These are phyloP conservation scores for Cantharellus cinnabarinus DNA, from an alignment of 768 basidiomycete species.

Conservation along the genomic window DNA sequence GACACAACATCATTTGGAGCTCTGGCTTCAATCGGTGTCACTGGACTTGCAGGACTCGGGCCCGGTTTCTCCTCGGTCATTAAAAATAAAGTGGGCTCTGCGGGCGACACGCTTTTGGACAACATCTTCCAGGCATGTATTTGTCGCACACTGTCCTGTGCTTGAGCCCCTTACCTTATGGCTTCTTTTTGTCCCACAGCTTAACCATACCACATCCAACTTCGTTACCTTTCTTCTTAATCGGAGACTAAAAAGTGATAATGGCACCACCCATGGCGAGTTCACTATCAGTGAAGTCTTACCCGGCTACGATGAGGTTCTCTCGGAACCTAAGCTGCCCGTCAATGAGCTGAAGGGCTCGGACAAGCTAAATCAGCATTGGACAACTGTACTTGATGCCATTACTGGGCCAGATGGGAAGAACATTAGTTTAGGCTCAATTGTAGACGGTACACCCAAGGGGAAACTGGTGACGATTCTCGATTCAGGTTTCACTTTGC, in stretches of 20 bases:
- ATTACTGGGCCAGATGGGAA: conserved; percentile 60
- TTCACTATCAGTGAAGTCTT: conserved; percentile 48
- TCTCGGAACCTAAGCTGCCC: conserved; percentile 35
- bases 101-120: conserved; percentile 40
- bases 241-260: conserved; percentile 16
- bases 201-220: conserved; percentile 33
- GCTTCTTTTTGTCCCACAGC: conserved; percentile 10
- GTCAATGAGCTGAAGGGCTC: conserved; percentile 26
- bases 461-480: conserved; percentile 51
- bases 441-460: conserved; percentile 44
- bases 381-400: conserved; percentile 48
- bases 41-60: neutral
- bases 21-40: neutral
- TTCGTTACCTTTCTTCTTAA: conserved; percentile 51
- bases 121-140: conserved; percentile 29
- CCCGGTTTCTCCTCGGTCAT: neutral
- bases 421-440: conserved; percentile 36
- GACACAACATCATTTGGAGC: neutral
- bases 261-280: conserved; percentile 34
- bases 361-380: conserved; percentile 39
- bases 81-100: conserved; percentile 12
- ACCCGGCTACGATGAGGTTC: conserved; percentile 39
- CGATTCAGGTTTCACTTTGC: conserved; percentile 27
- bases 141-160: neutral
- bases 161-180: neutral